Base-by-base conservation (phyloP, 305 asterid genomes). In the Fraxinus xanthoxyloides region DNA sequence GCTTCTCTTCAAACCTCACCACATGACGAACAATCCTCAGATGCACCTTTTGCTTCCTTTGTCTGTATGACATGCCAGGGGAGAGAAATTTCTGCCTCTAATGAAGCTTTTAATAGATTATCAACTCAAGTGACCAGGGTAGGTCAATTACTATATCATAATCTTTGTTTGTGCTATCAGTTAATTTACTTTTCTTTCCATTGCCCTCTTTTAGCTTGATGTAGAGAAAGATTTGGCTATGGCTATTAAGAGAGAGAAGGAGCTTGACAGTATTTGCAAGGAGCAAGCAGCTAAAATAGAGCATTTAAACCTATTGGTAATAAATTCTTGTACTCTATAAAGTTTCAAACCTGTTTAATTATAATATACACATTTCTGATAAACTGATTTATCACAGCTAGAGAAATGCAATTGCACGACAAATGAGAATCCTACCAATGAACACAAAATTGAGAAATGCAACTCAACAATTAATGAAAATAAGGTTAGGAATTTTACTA, bases 231-330 rank as follows among this genome's bases (percentile, higher is more conserved):
- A 82, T 77, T 82, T 88, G 77, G 67, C 81, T 48, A 77, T 76
- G 82, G 87, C 89, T 54, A 82, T 77, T 48, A 84, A 83, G 77
- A 91, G 88, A 88, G 94, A 90, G 80, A 86, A 90, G 87, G 94
- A 93, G 80, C 97, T 96, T 78, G 91, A 90, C 79, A 83, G 31
- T 40, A 76, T 90, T 23, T 96, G 99, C 80, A 83, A 85, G 86
- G 95, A 94, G 59, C 99, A 96, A 88, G 95, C 91, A 79, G 89
- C 92, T 61, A 89, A 90, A 87, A 93, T 96, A 46, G 92, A 94
- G 87, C 86, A 85, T 85, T 87, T 96, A 79, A 93, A 85, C 83
- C 89, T 90, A 85, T 89, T 67, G 98, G 98, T 95, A 85, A 73
- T 31, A 59, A 21, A 80, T 35, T 69, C 65, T 82, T 67, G 72